Base-by-base conservation (phyloP, 345 rosid genomes). In the Litchi chinensis region DNA sequence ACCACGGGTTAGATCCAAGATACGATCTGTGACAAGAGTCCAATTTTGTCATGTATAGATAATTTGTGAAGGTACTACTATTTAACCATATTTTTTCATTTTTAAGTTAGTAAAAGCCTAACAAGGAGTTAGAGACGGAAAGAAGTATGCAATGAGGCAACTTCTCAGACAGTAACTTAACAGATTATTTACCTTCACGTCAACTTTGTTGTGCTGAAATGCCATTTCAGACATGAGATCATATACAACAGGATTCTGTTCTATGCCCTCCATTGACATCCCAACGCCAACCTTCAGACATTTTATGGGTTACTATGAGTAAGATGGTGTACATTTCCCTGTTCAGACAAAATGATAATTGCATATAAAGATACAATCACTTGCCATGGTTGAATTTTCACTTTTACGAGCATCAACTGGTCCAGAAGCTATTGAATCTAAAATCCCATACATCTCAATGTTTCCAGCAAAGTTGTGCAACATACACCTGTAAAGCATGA, bases 211-310 rank as follows among this genome's bases (percentile, higher is more conserved):
- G 18, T 80, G 90, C 67, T 68, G 93, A 84, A 91, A 91, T 78
- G 93, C 90, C 95, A 91, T 91, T 83, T 90, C 92, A 76, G 93
- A 85, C 93, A 90, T 91, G 81, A 90, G 90, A 82, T 90, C 95
- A 79, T 90, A 90, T 71, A 87, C 92, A 65, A 91, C 83, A 74
- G 95, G 95, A 78, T 90, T 91, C 82, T 91, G 95, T 80, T 91
- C 93, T 80, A 91, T 91, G 60, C 95, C 95, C 84, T 91, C 93
- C 95, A 91, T 90, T 48, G 93, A 86, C 92, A 91, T 89, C 77
- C 95, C 95, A 68, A 91, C 77, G 76, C 93, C 95, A 87, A 91
- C 95, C 95, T 91, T 64, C 79, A 82, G 21, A 76, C 39, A 66
- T 60, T 60, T 60, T 60, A 60, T 16, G 65, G 59, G 65, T 60